Evolutionary conservation across 192 early-diverging fungal species (phyloP).

Genomic region (Umbelopsis vinacea): DNA sequence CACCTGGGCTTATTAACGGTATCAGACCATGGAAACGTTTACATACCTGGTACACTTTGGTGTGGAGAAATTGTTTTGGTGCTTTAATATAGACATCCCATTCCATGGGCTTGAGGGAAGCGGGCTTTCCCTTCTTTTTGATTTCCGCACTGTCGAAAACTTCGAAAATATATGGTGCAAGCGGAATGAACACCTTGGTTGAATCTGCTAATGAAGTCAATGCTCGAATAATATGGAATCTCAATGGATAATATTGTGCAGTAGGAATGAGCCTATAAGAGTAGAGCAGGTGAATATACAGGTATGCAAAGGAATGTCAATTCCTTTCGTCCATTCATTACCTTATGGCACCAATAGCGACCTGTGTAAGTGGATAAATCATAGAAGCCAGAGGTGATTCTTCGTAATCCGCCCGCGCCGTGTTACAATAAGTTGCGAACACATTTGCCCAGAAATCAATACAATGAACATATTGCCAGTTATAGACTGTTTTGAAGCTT

Average conservation of each 20-base stretch:
- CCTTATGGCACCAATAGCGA: slow-evolving; percentile 69
- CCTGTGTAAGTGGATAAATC: slow-evolving; percentile 90
- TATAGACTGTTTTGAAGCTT: slow-evolving; percentile 89
- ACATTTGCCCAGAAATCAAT: slow-evolving; percentile 91
- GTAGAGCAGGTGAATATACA: too few species aligned
- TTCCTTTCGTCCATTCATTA: slow-evolving; percentile 23
- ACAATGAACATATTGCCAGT: slow-evolving; percentile 97
- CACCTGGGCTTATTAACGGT: background rate
- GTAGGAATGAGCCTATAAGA: slow-evolving; percentile 79
- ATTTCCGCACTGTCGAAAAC: slow-evolving; percentile 80
- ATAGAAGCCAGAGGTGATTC: slow-evolving; percentile 66
- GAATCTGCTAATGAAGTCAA: slow-evolving; percentile 72
- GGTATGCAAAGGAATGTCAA: too few species aligned
- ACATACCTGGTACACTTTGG: slow-evolving; percentile 74
- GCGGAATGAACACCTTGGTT: slow-evolving; percentile 83
- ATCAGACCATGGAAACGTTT: background rate
- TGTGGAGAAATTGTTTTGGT: slow-evolving; percentile 84
- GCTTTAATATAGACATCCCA: slow-evolving; percentile 79
- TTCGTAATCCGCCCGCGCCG: slow-evolving; percentile 34
- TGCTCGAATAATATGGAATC: slow-evolving; percentile 81
- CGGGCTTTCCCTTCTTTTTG: slow-evolving; percentile 70
- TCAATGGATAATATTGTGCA: slow-evolving; percentile 89
- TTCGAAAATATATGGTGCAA: slow-evolving; percentile 85
- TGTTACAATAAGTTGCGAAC: slow-evolving; percentile 68
- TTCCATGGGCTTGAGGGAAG: slow-evolving; percentile 85